Base-by-base conservation (phyloP, 208 protist species). In the Blastocrithidia nonstop region DNA sequence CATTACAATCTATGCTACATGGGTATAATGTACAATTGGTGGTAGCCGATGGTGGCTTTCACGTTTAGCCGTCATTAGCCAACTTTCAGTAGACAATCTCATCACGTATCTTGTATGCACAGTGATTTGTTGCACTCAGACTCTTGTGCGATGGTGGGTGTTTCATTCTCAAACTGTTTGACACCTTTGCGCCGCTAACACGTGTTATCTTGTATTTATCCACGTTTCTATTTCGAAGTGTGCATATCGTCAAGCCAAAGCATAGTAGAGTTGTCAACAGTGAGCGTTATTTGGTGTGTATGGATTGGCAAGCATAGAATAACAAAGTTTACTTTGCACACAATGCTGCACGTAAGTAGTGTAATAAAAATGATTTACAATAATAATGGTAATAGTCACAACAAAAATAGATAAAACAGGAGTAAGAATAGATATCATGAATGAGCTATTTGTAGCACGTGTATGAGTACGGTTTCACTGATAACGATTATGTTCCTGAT, bases 1-100 rank as follows among this genome's bases (percentile, higher is more conserved):
- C 65, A 19, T 61, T 95, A 2, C 50, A 45, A 13, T 71, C 75
- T 1, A 9, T 85, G 8, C 79, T 71, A 0, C 15, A 21, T 25
- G 22, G n/a, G n/a, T n/a, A n/a, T n/a, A n/a, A 31, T 1, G 27
- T 44, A 8, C 57, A 72, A 23, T 60, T 94, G 4, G 79, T 86
- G n/a, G 87, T 95, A n/a, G 82, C 78, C 22, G 87, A 95, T 40
- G 87, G 87, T 52, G 87, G 87, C 49, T 93, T 93, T 46, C 49
- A 69, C 33, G 64, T 94, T 0, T 54, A 71, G 21, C 61, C 71
- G 17, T 57, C 74, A 28, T 42, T 83, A 8, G 69, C 71, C 16
- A 87, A 88, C 49, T 88, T 71, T 44, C 87, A 95, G 54, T 82
- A 95, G 47, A 80, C 83, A 1, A 90, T 93, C 13, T 93, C 83